A percentile compares a stretch with the other conserved stretches of the same genome.
phyloP scores from a whole-genome alignment of 148 eudicot genomes.

The Cornus controversa region DNA sequence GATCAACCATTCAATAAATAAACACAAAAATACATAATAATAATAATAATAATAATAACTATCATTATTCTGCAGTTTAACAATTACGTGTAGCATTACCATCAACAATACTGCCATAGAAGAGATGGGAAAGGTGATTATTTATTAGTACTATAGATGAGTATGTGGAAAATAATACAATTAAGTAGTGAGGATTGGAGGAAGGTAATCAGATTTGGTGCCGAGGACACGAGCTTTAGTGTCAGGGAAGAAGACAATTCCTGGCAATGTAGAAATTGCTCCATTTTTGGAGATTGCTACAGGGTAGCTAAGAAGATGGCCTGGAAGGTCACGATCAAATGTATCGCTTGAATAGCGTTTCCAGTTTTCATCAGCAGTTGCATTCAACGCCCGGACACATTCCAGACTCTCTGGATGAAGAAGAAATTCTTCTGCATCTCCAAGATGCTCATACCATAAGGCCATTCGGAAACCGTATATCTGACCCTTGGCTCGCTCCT shows the following conservation, averaged over 20 bases:
- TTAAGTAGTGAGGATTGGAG: constrained; percentile 35
- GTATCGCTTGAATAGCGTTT: constrained; percentile 35
- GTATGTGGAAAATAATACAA: too few species aligned
- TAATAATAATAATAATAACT: too few species aligned
- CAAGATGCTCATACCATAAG: constrained; percentile 72
- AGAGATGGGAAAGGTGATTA: too few species aligned
- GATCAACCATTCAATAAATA: too few species aligned
- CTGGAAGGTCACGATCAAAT: constrained; percentile 43
- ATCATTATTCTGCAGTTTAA: too few species aligned
- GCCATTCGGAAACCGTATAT: constrained; percentile 66
- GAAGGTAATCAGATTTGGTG: constrained; percentile 25
- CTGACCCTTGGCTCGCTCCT: constrained; percentile 41
- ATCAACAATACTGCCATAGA: too few species aligned
- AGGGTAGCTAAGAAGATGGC: constrained; percentile 68
- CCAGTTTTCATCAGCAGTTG: constrained; percentile 52
- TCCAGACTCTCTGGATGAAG: constrained; percentile 48
- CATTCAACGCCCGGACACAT: constrained; percentile 49
- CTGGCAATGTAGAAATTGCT: constrained; percentile 37
- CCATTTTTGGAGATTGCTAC: constrained; percentile 41
- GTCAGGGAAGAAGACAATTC: constrained; percentile 12
- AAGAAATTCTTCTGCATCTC: constrained; percentile 15
- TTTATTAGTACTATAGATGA: too few species aligned
- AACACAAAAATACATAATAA: too few species aligned
- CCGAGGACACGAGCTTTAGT: constrained; percentile 50
- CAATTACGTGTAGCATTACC: too few species aligned